These are phyloP conservation scores for Oenanthe sinensis DNA, from an alignment of 129 eudicot species.

Conservation along the genomic window DNA sequence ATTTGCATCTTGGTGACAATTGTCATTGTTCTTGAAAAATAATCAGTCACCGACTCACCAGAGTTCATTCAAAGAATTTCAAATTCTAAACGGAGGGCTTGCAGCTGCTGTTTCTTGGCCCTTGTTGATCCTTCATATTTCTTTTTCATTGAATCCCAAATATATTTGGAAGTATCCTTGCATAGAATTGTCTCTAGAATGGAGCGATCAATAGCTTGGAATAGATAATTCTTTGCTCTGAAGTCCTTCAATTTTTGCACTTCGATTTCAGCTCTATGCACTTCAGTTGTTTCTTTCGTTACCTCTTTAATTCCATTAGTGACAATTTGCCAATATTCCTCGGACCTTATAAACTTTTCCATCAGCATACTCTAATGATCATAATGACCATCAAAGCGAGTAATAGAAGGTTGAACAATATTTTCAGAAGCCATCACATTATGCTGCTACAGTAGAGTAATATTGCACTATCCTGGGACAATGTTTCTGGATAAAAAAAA, in stretches of 20 bases:
- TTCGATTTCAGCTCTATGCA: background rate
- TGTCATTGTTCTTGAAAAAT: background rate
- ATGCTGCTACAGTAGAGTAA: background rate
- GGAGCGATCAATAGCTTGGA: background rate
- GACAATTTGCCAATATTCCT: background rate
- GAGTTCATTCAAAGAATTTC: background rate
- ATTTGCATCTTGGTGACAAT: background rate
- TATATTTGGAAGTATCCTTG: background rate
- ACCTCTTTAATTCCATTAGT: background rate
- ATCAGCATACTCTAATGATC: background rate
- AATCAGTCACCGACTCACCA: background rate
- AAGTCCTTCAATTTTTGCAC: background rate
- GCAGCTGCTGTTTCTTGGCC: background rate
- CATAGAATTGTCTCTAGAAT: slow-evolving; percentile 2
- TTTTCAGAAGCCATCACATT: background rate
- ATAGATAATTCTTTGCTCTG: slow-evolving; percentile 5
- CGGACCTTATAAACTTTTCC: background rate
- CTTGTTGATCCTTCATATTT: background rate
- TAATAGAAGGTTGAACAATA: background rate
- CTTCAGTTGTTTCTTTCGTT: background rate
- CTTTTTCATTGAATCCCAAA: slow-evolving; percentile 3
- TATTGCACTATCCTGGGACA: background rate
- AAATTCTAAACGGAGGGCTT: background rate
- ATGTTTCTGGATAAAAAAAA: background rate
- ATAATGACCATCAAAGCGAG: background rate